phyloP scores from a whole-genome alignment of 1,139 yeast species.

The Yamadazyma atmosphaerica region DNA sequence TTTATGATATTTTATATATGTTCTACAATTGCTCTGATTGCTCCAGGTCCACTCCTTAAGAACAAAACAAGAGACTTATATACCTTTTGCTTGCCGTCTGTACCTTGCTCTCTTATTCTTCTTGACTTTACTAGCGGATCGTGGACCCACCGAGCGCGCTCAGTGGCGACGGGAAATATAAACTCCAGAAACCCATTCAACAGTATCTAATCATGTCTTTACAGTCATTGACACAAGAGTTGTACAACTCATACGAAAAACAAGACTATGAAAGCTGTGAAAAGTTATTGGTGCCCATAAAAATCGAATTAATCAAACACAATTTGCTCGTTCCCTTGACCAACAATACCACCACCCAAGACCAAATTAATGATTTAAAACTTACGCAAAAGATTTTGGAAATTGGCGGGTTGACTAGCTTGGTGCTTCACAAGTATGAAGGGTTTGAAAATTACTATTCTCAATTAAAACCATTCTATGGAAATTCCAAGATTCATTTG shows the following conservation, averaged over 20 bases:
- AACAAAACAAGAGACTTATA: no score
- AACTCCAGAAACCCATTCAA: no score
- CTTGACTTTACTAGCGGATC: no score
- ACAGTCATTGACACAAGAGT: conserved; percentile 61
- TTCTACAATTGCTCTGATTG: no score
- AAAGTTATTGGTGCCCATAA: conserved; percentile 65
- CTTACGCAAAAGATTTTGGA: conserved; percentile 83
- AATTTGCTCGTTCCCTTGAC: conserved; percentile 73
- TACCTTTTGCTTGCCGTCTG: no score
- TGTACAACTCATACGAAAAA: conserved; percentile 61
- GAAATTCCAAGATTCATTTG: conserved; percentile 46
- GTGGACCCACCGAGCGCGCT: not conserved
- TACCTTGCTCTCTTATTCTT: no score
- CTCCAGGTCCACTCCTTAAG: no score
- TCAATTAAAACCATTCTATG: conserved; percentile 77
- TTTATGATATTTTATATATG: no score
- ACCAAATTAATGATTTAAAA: conserved; percentile 62
- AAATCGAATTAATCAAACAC: conserved; percentile 75
- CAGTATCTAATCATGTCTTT: conserved; percentile 32
- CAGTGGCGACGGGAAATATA: not conserved
- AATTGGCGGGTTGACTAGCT: conserved; percentile 78
- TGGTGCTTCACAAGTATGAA: conserved; percentile 61
- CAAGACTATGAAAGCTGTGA: conserved; percentile 64
- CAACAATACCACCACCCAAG: conserved; percentile 35
- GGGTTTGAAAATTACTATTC: conserved; percentile 72